These are phyloP conservation scores for Ophiocordyceps sinensis DNA, from an alignment of 2,329 filamentous ascomycete species.

Conservation along the genomic window DNA sequence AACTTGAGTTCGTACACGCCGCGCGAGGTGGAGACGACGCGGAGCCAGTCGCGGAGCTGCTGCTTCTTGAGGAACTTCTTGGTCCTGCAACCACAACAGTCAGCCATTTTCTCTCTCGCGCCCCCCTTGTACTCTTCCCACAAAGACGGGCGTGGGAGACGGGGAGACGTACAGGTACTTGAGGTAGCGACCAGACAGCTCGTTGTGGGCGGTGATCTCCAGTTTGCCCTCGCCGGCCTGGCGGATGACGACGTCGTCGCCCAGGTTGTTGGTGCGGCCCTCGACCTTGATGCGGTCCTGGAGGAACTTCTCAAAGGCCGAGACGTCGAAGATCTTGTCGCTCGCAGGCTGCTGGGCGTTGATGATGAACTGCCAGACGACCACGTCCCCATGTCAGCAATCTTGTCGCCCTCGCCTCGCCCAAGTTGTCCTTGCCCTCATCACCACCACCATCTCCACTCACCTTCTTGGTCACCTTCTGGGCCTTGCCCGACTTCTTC, in stretches of 20 bases:
- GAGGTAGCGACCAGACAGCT: conserved; percentile 96
- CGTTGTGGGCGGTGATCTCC: conserved; percentile 92
- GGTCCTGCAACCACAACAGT: conserved; percentile 44
- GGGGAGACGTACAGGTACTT: conserved; percentile 87
- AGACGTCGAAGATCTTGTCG: conserved; percentile 99
- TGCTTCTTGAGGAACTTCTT: conserved; percentile 99
- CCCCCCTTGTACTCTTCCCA: not conserved
- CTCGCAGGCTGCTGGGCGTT: conserved; percentile 94
- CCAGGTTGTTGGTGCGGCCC: conserved; percentile 94
- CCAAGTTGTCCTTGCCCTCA: no score
- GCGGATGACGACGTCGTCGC: conserved; percentile 79
- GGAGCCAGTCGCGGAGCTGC: conserved; percentile 99
- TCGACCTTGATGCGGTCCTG: conserved; percentile 99
- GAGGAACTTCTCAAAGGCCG: conserved; percentile 99
- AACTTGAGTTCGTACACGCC: conserved; percentile 99
- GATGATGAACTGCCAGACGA: conserved; percentile 77
- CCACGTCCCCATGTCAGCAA: not conserved
- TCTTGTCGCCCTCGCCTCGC: no score
- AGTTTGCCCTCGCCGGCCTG: conserved; percentile 94
- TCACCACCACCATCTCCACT: conserved; percentile 1
- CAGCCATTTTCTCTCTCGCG: not conserved
- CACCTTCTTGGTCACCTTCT: conserved; percentile 83
- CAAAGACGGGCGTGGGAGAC: not conserved
- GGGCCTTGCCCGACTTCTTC: conserved; percentile 54
- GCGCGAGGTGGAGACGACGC: conserved; percentile 94